These are phyloP conservation scores for Serendipita sp. DNA, from an alignment of 768 basidiomycete genomes.

Conservation along the genomic window DNA sequence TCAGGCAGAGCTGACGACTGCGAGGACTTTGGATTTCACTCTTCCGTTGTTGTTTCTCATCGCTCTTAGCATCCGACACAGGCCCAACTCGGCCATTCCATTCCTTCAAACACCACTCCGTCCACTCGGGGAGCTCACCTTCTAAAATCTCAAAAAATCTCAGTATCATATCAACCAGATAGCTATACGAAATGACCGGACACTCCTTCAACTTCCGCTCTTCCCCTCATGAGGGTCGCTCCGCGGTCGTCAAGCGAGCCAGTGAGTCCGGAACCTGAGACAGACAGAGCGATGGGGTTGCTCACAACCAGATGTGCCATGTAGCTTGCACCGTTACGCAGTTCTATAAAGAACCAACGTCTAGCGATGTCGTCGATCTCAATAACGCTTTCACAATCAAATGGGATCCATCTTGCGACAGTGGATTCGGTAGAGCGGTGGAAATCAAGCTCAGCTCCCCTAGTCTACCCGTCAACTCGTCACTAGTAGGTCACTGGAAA, in stretches of 20 bases:
- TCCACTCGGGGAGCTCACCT: neutral
- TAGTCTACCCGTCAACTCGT: neutral
- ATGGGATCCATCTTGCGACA: conserved; percentile 46
- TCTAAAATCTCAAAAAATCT: neutral
- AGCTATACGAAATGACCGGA: neutral
- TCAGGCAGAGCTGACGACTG: neutral
- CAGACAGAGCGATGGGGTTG: no score
- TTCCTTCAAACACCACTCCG: neutral
- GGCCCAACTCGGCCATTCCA: neutral
- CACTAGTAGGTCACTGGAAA: neutral
- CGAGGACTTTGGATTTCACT: neutral
- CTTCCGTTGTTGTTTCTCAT: neutral
- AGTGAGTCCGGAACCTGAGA: neutral
- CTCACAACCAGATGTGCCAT: neutral
- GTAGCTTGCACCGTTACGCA: conserved; percentile 7
- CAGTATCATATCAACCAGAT: neutral
- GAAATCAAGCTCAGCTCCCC: conserved; percentile 59
- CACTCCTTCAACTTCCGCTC: neutral
- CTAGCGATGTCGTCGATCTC: conserved; percentile 30
- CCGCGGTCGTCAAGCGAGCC: neutral
- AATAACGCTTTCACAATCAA: conserved; percentile 35
- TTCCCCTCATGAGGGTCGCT: neutral
- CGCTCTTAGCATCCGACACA: neutral
- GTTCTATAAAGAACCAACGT: conserved; percentile 42
- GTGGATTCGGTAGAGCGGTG: conserved; percentile 27